These are phyloP conservation scores for Cicer chorassanicum DNA, from an alignment of 306 rosid genomes.

Conservation along the genomic window DNA sequence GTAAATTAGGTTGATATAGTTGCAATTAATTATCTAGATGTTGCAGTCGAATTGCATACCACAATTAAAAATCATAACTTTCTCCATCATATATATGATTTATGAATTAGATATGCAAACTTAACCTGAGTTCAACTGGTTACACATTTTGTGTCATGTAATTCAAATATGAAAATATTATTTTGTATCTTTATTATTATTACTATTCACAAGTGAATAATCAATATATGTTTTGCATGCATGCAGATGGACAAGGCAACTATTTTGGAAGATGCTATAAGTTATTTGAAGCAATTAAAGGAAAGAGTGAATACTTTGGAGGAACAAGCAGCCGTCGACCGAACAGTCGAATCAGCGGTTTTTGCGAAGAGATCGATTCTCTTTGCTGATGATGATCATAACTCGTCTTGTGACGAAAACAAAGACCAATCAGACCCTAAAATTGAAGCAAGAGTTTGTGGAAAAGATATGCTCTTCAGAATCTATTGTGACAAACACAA, in stretches of 20 bases:
- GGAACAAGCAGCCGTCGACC: conserved; percentile 56
- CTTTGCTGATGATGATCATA: conserved; percentile 39
- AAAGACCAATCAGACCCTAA: conserved; percentile 55
- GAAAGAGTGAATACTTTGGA: conserved; percentile 63
- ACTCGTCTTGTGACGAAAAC: conserved; percentile 51
- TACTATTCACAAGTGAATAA: background rate
- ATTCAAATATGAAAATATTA: background rate
- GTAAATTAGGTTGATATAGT: background rate
- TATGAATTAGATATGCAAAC: no score
- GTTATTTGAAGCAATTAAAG: conserved; percentile 63
- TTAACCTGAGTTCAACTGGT: no score
- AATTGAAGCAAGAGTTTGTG: conserved; percentile 74
- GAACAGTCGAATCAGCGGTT: conserved; percentile 62
- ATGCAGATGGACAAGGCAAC: conserved; percentile 94
- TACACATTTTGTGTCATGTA: no score
- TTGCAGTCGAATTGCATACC: background rate
- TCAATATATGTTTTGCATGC: conserved; percentile 28
- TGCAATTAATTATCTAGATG: background rate
- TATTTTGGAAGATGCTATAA: conserved; percentile 77
- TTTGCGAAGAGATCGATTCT: conserved; percentile 59
- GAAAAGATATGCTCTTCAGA: conserved; percentile 64
- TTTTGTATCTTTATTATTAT: background rate
- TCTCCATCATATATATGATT: no score
- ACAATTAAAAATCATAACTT: background rate
- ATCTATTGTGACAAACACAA: conserved; percentile 62